phyloP scores from a whole-genome alignment of 23 red algal genomes.

The Gracilaria gracilis region DNA sequence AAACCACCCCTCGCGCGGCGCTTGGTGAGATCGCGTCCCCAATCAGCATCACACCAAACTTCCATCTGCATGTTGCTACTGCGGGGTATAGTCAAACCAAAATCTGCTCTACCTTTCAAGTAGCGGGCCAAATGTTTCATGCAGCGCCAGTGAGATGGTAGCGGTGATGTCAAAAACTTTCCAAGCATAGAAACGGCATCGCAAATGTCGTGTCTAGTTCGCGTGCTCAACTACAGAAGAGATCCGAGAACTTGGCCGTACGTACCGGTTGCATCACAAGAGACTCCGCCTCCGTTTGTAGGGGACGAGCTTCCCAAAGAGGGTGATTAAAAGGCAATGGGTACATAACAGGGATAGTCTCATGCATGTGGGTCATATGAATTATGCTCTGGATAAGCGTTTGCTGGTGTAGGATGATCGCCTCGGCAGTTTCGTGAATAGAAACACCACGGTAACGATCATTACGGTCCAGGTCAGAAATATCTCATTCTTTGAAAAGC shows the following conservation, averaged over 20 bases:
- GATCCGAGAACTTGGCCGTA: neutral
- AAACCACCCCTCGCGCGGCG: neutral
- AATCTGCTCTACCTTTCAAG: too few relatives aligned
- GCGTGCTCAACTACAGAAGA: conserved; percentile 17
- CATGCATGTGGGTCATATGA: neutral
- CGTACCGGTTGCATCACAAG: too few relatives aligned
- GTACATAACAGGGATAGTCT: too few relatives aligned
- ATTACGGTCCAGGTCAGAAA: neutral
- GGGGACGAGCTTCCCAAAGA: neutral
- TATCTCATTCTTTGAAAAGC: neutral
- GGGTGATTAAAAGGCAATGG: too few relatives aligned
- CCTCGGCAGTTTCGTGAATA: neutral
- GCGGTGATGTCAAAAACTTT: neutral
- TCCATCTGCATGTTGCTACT: neutral
- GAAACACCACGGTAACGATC: conserved; percentile 15
- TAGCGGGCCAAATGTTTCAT: neutral
- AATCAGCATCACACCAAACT: conserved; percentile 26
- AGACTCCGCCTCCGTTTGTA: neutral
- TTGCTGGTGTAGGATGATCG: conserved; percentile 13
- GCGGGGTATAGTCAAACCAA: too few relatives aligned
- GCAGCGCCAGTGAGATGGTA: conserved; percentile 22
- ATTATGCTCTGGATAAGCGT: conserved; percentile 17
- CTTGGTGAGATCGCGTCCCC: neutral
- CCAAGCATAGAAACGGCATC: conserved; percentile 2
- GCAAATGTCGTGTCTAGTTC: neutral